phyloP scores from a whole-genome alignment of 1,284 basidiomycete genomes.

The Marasmius fiardii region DNA sequence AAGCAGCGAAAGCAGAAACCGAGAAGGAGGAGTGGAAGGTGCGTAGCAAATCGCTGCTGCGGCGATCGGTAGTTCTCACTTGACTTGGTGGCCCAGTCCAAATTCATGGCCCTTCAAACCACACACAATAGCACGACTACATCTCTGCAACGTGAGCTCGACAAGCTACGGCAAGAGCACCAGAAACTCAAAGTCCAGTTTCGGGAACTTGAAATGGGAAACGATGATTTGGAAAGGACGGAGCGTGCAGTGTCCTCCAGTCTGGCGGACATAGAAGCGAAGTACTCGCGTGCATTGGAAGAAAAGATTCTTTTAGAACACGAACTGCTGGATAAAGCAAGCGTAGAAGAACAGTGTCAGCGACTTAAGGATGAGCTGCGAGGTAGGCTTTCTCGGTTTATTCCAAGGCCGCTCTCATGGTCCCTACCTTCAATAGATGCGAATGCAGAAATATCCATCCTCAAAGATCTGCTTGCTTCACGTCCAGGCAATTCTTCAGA shows the following conservation, averaged over 20 bases:
- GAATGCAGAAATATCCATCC: constrained; percentile 79
- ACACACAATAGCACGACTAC: constrained; percentile 85
- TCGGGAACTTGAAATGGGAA: constrained; percentile 92
- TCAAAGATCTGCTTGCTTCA: constrained; percentile 69
- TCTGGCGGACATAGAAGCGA: constrained; percentile 86
- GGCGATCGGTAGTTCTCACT: constrained; percentile 10
- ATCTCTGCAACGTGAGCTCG: constrained; percentile 86
- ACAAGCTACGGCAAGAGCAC: constrained; percentile 76
- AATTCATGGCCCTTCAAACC: constrained; percentile 88
- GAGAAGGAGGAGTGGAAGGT: constrained; percentile 96
- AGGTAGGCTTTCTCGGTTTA: constrained; percentile 51
- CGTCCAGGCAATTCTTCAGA: constrained; percentile 18
- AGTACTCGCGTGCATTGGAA: constrained; percentile 89
- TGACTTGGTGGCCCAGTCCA: constrained; percentile 47
- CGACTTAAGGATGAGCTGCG: constrained; percentile 90
- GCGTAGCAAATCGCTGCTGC: constrained; percentile 18
- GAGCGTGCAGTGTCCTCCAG: constrained; percentile 91
- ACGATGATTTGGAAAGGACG: constrained; percentile 91
- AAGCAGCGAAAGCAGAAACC: constrained; percentile 68
- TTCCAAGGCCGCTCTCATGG: constrained; percentile 17
- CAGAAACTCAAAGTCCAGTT: constrained; percentile 79
- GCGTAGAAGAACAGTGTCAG: constrained; percentile 89
- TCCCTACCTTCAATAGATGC: constrained; percentile 53
- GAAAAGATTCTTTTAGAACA: constrained; percentile 97
- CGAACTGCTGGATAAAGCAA: constrained; percentile 90